phyloP scores from a whole-genome alignment of 2,329 filamentous ascomycete species.

The Penicillium sp. region DNA sequence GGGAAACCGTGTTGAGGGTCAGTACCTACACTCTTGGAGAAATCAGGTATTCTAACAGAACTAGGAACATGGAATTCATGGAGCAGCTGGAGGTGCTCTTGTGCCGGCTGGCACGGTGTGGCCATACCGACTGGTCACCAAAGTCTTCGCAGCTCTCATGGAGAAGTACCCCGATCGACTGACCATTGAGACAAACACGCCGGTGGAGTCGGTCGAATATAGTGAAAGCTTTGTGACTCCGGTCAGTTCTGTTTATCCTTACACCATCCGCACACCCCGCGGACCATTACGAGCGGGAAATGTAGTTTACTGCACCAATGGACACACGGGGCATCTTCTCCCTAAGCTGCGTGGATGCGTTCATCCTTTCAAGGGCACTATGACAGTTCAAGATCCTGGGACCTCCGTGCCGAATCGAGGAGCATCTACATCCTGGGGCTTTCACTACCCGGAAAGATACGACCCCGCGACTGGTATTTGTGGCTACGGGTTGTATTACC shows the following conservation, averaged over 20 bases:
- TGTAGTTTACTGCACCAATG: constrained; percentile 47
- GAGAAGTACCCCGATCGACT: constrained; percentile 25
- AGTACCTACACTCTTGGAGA: not conserved
- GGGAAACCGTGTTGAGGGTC: constrained; percentile 13
- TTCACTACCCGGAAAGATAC: constrained; percentile 27
- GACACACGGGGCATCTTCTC: constrained; percentile 42
- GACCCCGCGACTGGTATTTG: constrained; percentile 16
- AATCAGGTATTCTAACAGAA: not conserved
- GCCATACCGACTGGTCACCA: constrained; percentile 39
- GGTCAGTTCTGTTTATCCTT: constrained; percentile 18
- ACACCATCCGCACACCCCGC: constrained; percentile 35
- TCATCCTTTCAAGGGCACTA: constrained; percentile 42
- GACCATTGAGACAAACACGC: constrained; percentile 32
- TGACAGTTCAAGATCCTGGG: constrained; percentile 42
- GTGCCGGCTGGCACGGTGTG: constrained; percentile 35
- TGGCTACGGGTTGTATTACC: constrained; percentile 25
- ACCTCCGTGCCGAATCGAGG: constrained; percentile 19
- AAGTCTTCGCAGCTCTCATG: constrained; percentile 22
- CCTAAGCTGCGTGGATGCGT: constrained; percentile 39
- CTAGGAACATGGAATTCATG: constrained; percentile 22
- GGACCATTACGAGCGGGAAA: constrained; percentile 35
- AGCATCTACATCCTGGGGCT: constrained; percentile 27
- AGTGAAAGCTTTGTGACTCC: constrained; percentile 2
- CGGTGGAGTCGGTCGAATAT: constrained; percentile 26
- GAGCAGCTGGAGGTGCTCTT: constrained; percentile 22